Base-by-base conservation (phyloP, 208 protist species). In the Leishmania tropica region DNA sequence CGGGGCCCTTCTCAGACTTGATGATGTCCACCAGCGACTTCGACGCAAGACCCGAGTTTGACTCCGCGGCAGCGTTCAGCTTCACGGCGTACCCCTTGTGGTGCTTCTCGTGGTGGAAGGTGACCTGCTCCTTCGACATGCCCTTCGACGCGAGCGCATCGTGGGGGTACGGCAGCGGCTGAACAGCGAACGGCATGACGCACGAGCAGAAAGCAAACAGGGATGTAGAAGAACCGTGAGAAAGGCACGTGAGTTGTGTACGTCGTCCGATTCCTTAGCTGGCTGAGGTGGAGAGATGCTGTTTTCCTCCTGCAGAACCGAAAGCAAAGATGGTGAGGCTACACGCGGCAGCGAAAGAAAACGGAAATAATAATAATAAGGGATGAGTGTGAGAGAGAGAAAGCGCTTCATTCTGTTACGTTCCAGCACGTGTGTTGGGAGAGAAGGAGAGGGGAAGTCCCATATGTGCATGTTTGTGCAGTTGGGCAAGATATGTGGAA, bases 61-160 rank as follows among this genome's bases (percentile, higher is more conserved):
- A 70, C 81, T 94, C 76, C 17, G 87, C 93, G 42, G 90, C 92
- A 24, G 91, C 91, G 89, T 98, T 98, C 65, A 98, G 91, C 85
- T 99, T 98, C 76, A 80, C 87, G 60, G 93, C 96, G 85, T 98
- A 99, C 72, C 93, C 93, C 81, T 95, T 92, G 85, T 98, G 95
- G 84, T 98, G 95, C 91, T 98, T 98, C 71, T 97, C 93, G 80
- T 98, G 97, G 87, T 98, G 96, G 87, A 94, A 96, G 45, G 89
- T 95, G 64, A 98, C 73, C 86, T 97, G 94, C 86, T 98, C 90
- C 86, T 93, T 89, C 45, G 94, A 97, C 51, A 97, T 85, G 35
- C 93, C 95, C 85, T 98, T 98, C 35, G 88, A 75, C 53, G 85
- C 94, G 42, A 98, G 90, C 11, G 89, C 92, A 79, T 93, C 90